Percentiles rank a stretch among this genome's conserved stretches.
Conservation (phyloP, 2,329 filamentous ascomycete genomes). For the Ceratocystis smalleyi region DNA sequence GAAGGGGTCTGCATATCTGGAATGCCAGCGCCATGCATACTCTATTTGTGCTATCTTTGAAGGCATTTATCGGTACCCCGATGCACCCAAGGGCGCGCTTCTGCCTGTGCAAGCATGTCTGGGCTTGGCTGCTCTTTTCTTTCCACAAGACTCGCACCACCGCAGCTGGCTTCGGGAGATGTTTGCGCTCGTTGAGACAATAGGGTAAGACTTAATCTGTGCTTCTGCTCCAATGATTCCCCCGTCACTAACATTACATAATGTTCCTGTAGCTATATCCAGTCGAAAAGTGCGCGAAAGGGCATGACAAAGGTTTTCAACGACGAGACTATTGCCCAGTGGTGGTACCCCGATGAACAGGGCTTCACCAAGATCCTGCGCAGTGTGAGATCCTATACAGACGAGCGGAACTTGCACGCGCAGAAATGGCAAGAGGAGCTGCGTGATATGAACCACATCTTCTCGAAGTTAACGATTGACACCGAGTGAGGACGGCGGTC, state of each 20-base stretch:
- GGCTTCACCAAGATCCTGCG: conserved; percentile 58
- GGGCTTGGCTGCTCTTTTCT: conserved; percentile 59
- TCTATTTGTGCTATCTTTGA: conserved; percentile 66
- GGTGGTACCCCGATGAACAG: conserved; percentile 83
- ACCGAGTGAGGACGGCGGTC: neutral
- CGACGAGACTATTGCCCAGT: conserved; percentile 54
- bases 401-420: conserved; percentile 52
- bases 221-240: neutral
- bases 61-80: conserved; percentile 56
- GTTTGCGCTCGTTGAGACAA: conserved; percentile 60
- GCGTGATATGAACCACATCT: conserved; percentile 60
- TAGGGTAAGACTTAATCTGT: conserved; percentile 42
- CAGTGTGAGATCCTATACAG: conserved; percentile 64
- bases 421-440: conserved; percentile 48
- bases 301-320: conserved; percentile 65
- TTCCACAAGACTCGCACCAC: conserved; percentile 60
- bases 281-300: conserved; percentile 54
- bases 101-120: conserved; percentile 61
- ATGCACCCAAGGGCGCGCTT: conserved; percentile 52
- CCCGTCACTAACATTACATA: conserved; percentile 8
- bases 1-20: conserved; percentile 34
- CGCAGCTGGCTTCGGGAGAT: conserved; percentile 66
- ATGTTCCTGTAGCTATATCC: conserved; percentile 53
- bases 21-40: conserved; percentile 48
- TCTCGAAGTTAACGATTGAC: conserved; percentile 33